These are phyloP conservation scores for Diplodia intermedia DNA, from an alignment of 2,329 filamentous ascomycete genomes.

Conservation along the genomic window DNA sequence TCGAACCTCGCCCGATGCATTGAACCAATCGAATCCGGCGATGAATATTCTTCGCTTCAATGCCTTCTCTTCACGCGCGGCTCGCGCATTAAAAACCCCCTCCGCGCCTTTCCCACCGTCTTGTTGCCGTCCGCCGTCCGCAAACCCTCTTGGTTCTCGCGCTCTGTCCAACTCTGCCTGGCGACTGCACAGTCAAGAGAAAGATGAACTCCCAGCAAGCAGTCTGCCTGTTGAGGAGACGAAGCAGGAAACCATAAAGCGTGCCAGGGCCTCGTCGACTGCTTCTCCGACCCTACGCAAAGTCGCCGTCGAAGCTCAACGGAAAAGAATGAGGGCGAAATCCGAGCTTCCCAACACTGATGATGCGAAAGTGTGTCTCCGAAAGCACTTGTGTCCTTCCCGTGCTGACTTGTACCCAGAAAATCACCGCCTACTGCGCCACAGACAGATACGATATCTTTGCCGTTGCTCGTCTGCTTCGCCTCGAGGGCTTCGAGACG, in stretches of 20 bases:
- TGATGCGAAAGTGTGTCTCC: constrained; percentile 40
- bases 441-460: constrained; percentile 71
- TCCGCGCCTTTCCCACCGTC: constrained; percentile 2
- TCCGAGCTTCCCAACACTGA: constrained; percentile 41
- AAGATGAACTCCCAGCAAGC: constrained; percentile 1
- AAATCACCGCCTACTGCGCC: constrained; percentile 69
- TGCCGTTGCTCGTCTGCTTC: constrained; percentile 63
- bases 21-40: constrained; percentile 33
- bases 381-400: not conserved
- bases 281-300: constrained; percentile 72
- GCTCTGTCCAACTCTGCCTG: constrained; percentile 5
- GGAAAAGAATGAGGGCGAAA: constrained; percentile 55
- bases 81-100: constrained; percentile 28
- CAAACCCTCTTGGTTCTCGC: not conserved
- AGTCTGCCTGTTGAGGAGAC: not conserved
- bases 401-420: constrained; percentile 43
- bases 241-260: constrained; percentile 15
- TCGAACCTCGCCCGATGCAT: not conserved
- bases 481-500: constrained; percentile 65
- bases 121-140: not conserved
- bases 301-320: constrained; percentile 85
- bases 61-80: constrained; percentile 36
- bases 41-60: constrained; percentile 40
- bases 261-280: constrained; percentile 37
- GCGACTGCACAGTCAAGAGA: not conserved